Base-by-base conservation (phyloP, 2,329 filamentous ascomycete genomes). In the Orbilia javanica region DNA sequence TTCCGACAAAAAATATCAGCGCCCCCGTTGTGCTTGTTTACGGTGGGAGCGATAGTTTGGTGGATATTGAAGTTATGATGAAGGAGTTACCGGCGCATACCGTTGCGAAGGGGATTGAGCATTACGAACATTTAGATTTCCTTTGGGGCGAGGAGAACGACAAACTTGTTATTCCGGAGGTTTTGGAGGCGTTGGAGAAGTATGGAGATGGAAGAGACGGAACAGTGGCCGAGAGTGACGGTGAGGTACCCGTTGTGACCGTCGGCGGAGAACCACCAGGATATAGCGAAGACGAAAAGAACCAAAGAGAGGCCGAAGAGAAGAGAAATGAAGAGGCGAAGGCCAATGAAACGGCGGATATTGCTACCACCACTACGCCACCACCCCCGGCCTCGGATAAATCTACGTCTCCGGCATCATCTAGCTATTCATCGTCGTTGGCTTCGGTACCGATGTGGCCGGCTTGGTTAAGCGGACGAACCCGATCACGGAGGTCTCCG, bases 121-220 rank as follows among this genome's bases (percentile, higher is more conserved):
- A 97, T 83, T 99, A 97, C 84, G 96, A 99, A 84, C 96, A 99
- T 84, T 89, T 99, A 25, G 96, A 99, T 84, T 97, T 99, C 82
- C 87, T 99, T 0, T 99, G 96, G 96, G 96, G 93, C 0, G 87
- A 89, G 42, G 94, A 97, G 82, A 92, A 97, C 5, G 89, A 97
- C 80, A 86, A 87, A 0, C 89, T 94, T 65, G 95, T 98, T 1
- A 97, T 97, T 82, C 92, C 91, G 15, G 93, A 97, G 83, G 93
- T 99, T 1, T 94, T 97, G 80, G 91, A 96, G 81, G 94, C 96
- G 0, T 86, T 99, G 8, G 90, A 96, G 76, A 90, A 88, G 81
- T 93, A 91, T 82, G 88, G 87, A 1, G 86, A 39, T 39, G 50
- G 67, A 7, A 62, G 29, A 10, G 46, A 34, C 27, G 39, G 29